phyloP scores from a whole-genome alignment of 768 basidiomycete species.

The Calocybe cyanea region DNA sequence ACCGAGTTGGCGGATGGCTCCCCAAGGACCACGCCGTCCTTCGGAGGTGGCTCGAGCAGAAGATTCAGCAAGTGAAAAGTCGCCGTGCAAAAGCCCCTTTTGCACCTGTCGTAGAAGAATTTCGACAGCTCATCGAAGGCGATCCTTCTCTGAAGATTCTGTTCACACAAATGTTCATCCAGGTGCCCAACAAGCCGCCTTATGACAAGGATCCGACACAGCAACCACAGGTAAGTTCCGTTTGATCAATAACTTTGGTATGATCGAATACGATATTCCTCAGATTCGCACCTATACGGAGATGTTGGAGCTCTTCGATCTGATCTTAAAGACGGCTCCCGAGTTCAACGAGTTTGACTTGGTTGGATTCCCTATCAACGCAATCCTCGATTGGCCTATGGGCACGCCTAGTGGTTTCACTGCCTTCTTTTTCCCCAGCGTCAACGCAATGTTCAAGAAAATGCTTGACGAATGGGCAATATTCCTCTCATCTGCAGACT shows the following conservation, averaged over 20 bases:
- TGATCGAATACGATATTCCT: no score
- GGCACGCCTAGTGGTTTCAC: slow-evolving; percentile 27
- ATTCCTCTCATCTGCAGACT: slow-evolving; percentile 42
- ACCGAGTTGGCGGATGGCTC: slow-evolving; percentile 7
- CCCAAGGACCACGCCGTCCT: slow-evolving; percentile 5
- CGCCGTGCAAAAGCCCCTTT: background rate
- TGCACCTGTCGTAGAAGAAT: slow-evolving; percentile 2
- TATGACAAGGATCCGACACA: slow-evolving; percentile 9
- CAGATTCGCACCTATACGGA: slow-evolving; percentile 38
- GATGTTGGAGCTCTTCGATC: slow-evolving; percentile 38
- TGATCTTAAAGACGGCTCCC: slow-evolving; percentile 39
- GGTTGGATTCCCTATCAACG: slow-evolving; percentile 46
- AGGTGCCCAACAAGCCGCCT: slow-evolving; percentile 9
- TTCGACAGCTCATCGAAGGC: slow-evolving; percentile 10
- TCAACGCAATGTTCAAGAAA: slow-evolving; percentile 45
- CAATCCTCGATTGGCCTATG: slow-evolving; percentile 39
- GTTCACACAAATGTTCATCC: slow-evolving; percentile 12
- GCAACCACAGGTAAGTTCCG: slow-evolving; percentile 4
- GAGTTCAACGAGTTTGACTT: slow-evolving; percentile 33
- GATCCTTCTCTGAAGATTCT: slow-evolving; percentile 2
- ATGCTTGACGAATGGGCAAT: slow-evolving; percentile 47
- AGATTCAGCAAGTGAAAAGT: background rate
- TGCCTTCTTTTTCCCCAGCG: slow-evolving; percentile 34
- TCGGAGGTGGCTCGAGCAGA: slow-evolving; percentile 4
- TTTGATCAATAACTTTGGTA: background rate